Conservation (phyloP, 768 basidiomycete species). For the Grammothele lineata region DNA sequence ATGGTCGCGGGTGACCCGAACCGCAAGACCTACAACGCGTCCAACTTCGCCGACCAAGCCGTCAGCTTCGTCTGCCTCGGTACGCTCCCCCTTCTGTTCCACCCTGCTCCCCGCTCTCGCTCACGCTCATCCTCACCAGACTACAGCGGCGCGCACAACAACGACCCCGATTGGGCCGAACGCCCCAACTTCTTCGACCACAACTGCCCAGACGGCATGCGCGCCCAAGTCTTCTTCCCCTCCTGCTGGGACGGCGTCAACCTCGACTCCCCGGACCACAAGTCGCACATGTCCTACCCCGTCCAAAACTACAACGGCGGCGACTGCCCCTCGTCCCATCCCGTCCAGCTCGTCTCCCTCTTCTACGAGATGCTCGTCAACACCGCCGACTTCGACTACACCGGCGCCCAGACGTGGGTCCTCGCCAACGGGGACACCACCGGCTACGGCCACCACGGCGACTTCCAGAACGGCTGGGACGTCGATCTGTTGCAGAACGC, state of each 20-base stretch:
- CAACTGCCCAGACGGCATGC: constrained; percentile 24
- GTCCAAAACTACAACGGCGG: constrained; percentile 22
- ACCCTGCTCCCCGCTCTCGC: background rate
- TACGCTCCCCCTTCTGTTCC: background rate
- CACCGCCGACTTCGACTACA: constrained; percentile 12
- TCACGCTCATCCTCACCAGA: background rate
- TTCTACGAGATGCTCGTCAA: constrained; percentile 22
- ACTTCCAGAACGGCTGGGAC: constrained; percentile 24
- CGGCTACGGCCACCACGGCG: constrained; percentile 22
- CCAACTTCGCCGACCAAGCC: constrained; percentile 27
- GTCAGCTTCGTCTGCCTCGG: constrained; percentile 30
- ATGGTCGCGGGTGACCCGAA: constrained; percentile 29
- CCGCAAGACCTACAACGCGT: constrained; percentile 28
- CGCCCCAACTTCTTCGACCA: constrained; percentile 13
- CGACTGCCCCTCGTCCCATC: constrained; percentile 21
- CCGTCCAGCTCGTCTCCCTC: constrained; percentile 22
- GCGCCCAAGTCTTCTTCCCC: constrained; percentile 30
- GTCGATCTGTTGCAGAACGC: constrained; percentile 18
- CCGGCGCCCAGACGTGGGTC: constrained; percentile 20
- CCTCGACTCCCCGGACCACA: constrained; percentile 35
- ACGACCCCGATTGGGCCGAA: constrained; percentile 17
- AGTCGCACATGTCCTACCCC: constrained; percentile 35
- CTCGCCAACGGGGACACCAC: constrained; percentile 22
- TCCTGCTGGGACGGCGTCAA: constrained; percentile 38
- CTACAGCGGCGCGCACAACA: constrained; percentile 17